Evolutionary conservation across 148 eudicot genomes (phyloP).

Genomic region (Rhododendron ovatum): DNA sequence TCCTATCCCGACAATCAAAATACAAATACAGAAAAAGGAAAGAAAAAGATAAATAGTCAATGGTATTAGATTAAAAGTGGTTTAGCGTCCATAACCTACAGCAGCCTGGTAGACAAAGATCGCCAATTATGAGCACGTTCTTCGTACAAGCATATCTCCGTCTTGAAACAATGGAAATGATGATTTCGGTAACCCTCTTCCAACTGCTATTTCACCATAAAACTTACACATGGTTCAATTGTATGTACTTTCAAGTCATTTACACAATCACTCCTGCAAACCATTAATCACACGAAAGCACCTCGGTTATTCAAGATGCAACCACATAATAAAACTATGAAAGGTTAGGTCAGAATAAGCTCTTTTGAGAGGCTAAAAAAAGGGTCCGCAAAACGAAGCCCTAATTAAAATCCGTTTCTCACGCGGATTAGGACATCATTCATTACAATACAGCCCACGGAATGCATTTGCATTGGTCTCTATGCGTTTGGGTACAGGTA

Average conservation of each 20-base stretch:
- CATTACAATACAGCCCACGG: background rate
- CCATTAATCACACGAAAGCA: background rate
- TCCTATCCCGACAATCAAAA: background rate
- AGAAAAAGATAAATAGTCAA: background rate
- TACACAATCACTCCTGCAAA: conserved; percentile 9
- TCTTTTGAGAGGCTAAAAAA: background rate
- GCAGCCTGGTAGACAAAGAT: background rate
- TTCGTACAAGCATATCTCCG: background rate
- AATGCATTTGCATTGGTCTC: background rate
- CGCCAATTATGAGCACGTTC: background rate
- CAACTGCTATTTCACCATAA: background rate
- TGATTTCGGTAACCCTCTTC: background rate
- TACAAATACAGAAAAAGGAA: background rate
- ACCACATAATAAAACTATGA: background rate
- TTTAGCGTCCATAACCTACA: background rate
- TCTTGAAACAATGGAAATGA: background rate
- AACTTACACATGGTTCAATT: background rate
- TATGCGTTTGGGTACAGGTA: background rate
- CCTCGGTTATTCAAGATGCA: background rate
- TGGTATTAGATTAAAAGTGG: background rate
- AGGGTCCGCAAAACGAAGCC: background rate
- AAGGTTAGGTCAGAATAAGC: background rate
- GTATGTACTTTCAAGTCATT: background rate
- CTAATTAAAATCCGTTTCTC: background rate
- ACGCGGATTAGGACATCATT: background rate